Evolutionary conservation across 148 eudicot genomes (phyloP), one percentile per base, ranked within the genome.

Genomic region (Fagopyrum tataricum): DNA sequence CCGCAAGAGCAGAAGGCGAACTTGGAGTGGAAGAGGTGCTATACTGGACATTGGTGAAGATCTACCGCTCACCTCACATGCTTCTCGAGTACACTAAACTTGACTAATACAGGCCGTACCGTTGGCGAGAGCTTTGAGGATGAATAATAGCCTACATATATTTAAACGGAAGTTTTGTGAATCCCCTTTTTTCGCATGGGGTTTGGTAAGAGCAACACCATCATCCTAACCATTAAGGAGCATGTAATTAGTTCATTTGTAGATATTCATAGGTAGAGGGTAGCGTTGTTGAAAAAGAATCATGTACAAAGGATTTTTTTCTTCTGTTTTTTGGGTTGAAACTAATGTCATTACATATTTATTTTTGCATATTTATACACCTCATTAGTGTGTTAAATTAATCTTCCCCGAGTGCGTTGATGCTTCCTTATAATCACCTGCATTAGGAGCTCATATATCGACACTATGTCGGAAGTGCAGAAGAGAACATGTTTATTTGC

Each of bases 1-100:
- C 98, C 74, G 98, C 97, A 77, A 81, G 98, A 88, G 98, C 97
- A 70, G 99, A 95, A 78, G 96, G 98, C 37, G 97, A 91, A 77
- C 89, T 95, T 64, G 97, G 89, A 81, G 91, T 95, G 23, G 97
- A 95, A 85, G 98, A 91, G 85, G 90, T 91, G 70, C 89, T 95
- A 41, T 95, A 95, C 79, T 95, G 98, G 98, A 95, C 97, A 52
- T 61, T 91, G 64, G 88, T 91, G 52, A 91, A 91, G 84, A 95
- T 94, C 26, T 91, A 95, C 85, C 81, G 96, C 74, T 91, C 98
- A 4, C 97, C 97, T 2, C 98, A 95, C 76, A 90, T 95, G 98
- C 82, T 95, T 75, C 91, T 95, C 23, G 96, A 95, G 84, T 90
- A 91, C 75, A 95, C 98, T 26, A 91, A 95, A 77, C 84, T 87